Percentiles rank a stretch among this genome's conserved stretches.
Evolutionary conservation across 495 filamentous ascomycete species (phyloP).

Genomic region (Trichoderma gamsii): DNA sequence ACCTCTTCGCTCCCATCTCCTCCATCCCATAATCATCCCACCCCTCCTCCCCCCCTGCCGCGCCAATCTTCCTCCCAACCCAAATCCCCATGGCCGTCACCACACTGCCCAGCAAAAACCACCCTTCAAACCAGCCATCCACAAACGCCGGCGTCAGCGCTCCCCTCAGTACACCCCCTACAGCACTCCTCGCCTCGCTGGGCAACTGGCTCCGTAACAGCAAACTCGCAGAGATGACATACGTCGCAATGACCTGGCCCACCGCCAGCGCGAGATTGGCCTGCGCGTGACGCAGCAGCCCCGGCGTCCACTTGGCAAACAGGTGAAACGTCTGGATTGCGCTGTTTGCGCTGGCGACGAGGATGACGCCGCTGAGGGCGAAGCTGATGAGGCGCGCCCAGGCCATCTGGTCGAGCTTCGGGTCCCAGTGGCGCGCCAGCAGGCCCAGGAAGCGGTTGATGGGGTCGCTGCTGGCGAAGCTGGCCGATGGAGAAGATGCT

Average conservation of each 20-base stretch:
- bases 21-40: conserved; percentile 59
- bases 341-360: conserved; percentile 67
- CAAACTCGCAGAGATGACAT: conserved; percentile 69
- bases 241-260: conserved; percentile 69
- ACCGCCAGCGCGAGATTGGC: conserved; percentile 67
- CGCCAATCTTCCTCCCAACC: conserved; percentile 55
- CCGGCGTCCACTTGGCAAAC: conserved; percentile 63
- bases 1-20: conserved; percentile 63
- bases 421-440: conserved; percentile 65
- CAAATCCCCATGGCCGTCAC: conserved; percentile 61
- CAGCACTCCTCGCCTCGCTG: conserved; percentile 60
- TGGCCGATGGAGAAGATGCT: conserved; percentile 34
- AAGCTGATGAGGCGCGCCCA: conserved; percentile 77
- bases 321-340: conserved; percentile 70
- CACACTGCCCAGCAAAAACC: conserved; percentile 61
- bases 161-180: conserved; percentile 56
- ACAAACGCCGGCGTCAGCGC: conserved; percentile 46
- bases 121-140: conserved; percentile 82
- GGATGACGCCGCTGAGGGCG: conserved; percentile 68
- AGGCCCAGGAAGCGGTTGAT: conserved; percentile 72
- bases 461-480: conserved; percentile 65
- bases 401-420: conserved; percentile 59
- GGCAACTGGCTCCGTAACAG: conserved; percentile 69
- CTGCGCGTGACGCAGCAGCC: conserved; percentile 53
- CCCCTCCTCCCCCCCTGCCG: conserved; percentile 44